phyloP scores from a whole-genome alignment of 2,329 filamentous ascomycete species.

The Sporothrix schenckii region DNA sequence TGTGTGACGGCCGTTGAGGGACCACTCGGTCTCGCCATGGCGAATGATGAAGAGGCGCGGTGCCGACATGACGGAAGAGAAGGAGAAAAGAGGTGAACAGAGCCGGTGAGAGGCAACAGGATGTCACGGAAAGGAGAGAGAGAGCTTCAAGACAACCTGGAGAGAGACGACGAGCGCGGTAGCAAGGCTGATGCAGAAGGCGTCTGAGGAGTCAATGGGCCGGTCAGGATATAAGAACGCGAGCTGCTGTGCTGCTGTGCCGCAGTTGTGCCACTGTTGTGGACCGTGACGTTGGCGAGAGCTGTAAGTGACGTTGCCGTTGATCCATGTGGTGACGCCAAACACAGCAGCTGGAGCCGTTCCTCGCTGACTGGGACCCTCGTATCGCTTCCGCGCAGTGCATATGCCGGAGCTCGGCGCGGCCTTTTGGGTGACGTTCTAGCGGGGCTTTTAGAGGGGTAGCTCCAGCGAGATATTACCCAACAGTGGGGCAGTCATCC shows the following conservation, averaged over 20 bases:
- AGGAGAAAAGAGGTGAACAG: not conserved
- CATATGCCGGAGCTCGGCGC: not conserved
- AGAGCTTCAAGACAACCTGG: not conserved
- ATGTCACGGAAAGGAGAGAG: not conserved
- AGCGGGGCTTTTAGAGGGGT: constrained; percentile 10
- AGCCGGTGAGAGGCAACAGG: not conserved
- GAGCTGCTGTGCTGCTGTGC: not conserved
- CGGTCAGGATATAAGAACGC: not conserved
- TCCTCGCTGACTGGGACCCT: constrained; percentile 16
- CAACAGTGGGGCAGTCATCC: constrained; percentile 2
- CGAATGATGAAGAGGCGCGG: constrained; percentile 81
- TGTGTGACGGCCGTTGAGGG: constrained; percentile 81
- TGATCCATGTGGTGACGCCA: not conserved
- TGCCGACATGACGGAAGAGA: constrained; percentile 47
- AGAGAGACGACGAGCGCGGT: not conserved
- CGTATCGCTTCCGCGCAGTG: not conserved
- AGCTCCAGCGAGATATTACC: constrained; percentile 2
- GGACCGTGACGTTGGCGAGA: not conserved
- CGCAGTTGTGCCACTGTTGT: not conserved
- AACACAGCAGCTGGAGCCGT: not conserved
- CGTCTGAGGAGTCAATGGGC: not conserved
- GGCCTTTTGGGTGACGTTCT: not conserved
- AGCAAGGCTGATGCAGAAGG: not conserved
- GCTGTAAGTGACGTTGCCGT: not conserved
- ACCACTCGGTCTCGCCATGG: constrained; percentile 96